These are phyloP conservation scores for Bryum argenteum DNA, from an alignment of 225 moss, liverwort and hornwort genomes.

Conservation along the genomic window DNA sequence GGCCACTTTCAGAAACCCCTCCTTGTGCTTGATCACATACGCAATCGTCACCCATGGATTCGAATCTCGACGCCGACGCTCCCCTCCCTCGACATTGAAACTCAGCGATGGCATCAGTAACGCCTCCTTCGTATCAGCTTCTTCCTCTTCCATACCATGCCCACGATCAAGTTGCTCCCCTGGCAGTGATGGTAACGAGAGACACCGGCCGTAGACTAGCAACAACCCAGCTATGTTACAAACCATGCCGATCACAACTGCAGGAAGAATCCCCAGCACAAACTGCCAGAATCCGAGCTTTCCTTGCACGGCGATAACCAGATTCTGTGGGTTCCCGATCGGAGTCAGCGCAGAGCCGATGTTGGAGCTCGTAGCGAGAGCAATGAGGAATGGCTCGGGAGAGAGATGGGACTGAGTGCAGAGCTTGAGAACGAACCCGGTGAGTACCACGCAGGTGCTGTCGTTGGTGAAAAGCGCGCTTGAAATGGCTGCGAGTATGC, in stretches of 20 bases:
- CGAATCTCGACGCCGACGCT: neutral
- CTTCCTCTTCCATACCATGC: neutral
- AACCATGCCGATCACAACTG: slow-evolving; percentile 60
- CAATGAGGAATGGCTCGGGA: slow-evolving; percentile 74
- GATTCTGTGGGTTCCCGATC: slow-evolving; percentile 91
- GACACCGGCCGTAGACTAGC: slow-evolving; percentile 54
- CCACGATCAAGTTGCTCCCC: too few relatives aligned
- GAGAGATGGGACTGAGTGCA: slow-evolving; percentile 63
- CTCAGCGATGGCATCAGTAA: neutral
- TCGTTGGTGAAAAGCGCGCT: slow-evolving; percentile 91
- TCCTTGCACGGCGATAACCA: slow-evolving; percentile 83
- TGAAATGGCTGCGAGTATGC: slow-evolving; percentile 65
- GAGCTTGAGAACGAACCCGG: slow-evolving; percentile 74
- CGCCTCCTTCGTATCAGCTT: neutral
- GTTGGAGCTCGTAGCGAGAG: slow-evolving; percentile 79
- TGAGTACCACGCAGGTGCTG: slow-evolving; percentile 83
- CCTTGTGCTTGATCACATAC: slow-evolving; percentile 12
- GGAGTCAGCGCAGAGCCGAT: slow-evolving; percentile 88
- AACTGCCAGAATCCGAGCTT: slow-evolving; percentile 70
- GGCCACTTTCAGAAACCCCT: slow-evolving; percentile 26
- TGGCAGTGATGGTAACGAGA: slow-evolving; percentile 12
- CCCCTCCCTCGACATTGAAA: slow-evolving; percentile 14
- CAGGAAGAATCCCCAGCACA: slow-evolving; percentile 63
- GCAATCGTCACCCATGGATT: neutral
- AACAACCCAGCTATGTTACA: slow-evolving; percentile 58